phyloP scores from a whole-genome alignment of 2,329 filamentous ascomycete genomes.

The Ceratocystis diversiconidia region DNA sequence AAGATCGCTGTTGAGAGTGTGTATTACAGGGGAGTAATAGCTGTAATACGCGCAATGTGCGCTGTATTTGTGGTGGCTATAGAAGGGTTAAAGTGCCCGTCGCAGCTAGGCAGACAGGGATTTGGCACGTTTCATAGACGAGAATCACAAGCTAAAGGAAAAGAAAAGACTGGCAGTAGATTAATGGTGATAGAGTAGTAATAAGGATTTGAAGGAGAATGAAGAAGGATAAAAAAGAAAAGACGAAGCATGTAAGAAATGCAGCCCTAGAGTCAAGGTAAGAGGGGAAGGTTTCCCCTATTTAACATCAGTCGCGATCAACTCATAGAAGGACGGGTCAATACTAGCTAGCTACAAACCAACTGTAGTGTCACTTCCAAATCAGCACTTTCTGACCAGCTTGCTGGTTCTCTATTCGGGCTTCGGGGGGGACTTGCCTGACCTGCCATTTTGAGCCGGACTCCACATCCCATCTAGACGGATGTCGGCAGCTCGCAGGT shows the following conservation, averaged over 20 bases:
- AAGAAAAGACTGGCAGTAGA: neutral
- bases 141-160: neutral
- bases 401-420: neutral
- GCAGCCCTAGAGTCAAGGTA: neutral
- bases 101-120: neutral
- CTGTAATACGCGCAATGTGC: neutral
- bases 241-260: neutral
- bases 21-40: neutral
- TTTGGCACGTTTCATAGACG: neutral
- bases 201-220: neutral
- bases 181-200: neutral
- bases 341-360: neutral
- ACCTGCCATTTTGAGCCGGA: neutral
- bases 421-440: neutral
- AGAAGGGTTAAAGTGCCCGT: neutral
- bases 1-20: neutral
- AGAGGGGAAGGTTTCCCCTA: neutral
- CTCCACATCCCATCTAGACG: neutral
- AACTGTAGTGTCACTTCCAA: neutral
- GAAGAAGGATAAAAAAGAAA: neutral
- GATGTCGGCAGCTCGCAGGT: neutral
- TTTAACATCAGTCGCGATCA: neutral
- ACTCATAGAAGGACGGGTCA: neutral
- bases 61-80: neutral
- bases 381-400: neutral